phyloP scores from a whole-genome alignment of 352 stramenopile species.

The Phytophthora uliginosa region DNA sequence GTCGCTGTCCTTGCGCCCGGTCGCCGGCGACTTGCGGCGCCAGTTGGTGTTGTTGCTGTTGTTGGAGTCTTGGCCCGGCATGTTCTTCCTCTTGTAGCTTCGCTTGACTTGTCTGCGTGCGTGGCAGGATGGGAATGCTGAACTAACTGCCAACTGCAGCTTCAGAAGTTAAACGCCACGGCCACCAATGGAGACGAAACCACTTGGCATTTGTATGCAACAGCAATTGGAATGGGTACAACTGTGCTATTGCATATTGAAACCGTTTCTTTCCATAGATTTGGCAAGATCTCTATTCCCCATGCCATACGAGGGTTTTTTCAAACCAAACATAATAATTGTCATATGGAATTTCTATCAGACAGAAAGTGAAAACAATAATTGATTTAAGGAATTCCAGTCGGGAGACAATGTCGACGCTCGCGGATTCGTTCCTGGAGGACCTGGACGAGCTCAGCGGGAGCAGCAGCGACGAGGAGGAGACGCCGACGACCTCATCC shows the following conservation, averaged over 20 bases:
- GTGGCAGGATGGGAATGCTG: slow-evolving; percentile 16
- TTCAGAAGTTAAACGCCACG: slow-evolving; percentile 17
- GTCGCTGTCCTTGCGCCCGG: slow-evolving; percentile 51
- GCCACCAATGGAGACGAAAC: slow-evolving; percentile 26
- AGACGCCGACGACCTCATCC: slow-evolving; percentile 25
- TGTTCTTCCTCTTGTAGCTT: slow-evolving; percentile 13
- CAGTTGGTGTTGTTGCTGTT: slow-evolving; percentile 36
- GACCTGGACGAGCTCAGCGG: slow-evolving; percentile 92
- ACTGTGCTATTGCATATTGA: slow-evolving; percentile 14
- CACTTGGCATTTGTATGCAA: slow-evolving; percentile 35
- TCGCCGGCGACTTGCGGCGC: slow-evolving; percentile 42
- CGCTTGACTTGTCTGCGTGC: slow-evolving; percentile 5
- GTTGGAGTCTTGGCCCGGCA: slow-evolving; percentile 28
- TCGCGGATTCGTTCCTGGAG: slow-evolving; percentile 92
- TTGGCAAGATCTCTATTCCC: slow-evolving; percentile 5
- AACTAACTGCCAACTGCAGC: slow-evolving; percentile 12
- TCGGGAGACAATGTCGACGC: slow-evolving; percentile 67
- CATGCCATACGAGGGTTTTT: not conserved
- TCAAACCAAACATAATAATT: not conserved
- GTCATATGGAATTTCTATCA: not conserved
- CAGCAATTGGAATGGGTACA: not conserved
- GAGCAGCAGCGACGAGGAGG: slow-evolving; percentile 79
- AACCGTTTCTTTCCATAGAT: slow-evolving; percentile 29
- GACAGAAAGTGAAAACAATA: not conserved
- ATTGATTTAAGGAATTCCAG: slow-evolving; percentile 12